phyloP scores from a whole-genome alignment of 2,329 filamentous ascomycete genomes.

The Colletotrichum karsti region DNA sequence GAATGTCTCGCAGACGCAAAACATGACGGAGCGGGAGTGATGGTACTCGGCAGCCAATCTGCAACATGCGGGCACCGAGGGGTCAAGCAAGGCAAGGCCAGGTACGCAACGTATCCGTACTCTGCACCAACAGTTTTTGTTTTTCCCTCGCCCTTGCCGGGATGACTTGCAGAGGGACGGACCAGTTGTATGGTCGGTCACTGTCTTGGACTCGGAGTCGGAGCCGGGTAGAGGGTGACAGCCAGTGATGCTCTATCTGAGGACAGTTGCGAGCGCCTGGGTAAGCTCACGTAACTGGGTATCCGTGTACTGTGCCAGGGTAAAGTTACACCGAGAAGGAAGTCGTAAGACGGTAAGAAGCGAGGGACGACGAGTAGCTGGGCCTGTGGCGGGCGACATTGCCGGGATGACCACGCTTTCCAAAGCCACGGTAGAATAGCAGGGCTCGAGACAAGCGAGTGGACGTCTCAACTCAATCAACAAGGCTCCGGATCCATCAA shows the following conservation, averaged over 20 bases:
- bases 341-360: slow-evolving; percentile 24
- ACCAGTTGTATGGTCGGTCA: not conserved
- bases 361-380: not conserved
- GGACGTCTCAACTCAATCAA: not conserved
- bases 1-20: slow-evolving; percentile 19
- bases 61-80: slow-evolving; percentile 12
- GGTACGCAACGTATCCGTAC: slow-evolving; percentile 11
- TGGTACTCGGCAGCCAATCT: slow-evolving; percentile 5
- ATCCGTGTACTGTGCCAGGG: not conserved
- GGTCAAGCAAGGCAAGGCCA: not conserved
- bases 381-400: slow-evolving; percentile 9
- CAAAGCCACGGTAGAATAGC: slow-evolving; percentile 18
- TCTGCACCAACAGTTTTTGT: not conserved
- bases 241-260: no score
- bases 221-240: no score
- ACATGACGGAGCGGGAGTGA: not conserved
- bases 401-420: slow-evolving; percentile 14
- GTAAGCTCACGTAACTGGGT: no score
- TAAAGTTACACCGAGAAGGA: not conserved
- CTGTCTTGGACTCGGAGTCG: not conserved
- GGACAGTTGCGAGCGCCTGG: no score
- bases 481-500: not conserved
- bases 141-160: not conserved
- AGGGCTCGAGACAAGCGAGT: not conserved
- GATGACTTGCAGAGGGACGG: slow-evolving; percentile 21